phyloP scores from a whole-genome alignment of 306 rosid species.

The Fragaria vesca region DNA sequence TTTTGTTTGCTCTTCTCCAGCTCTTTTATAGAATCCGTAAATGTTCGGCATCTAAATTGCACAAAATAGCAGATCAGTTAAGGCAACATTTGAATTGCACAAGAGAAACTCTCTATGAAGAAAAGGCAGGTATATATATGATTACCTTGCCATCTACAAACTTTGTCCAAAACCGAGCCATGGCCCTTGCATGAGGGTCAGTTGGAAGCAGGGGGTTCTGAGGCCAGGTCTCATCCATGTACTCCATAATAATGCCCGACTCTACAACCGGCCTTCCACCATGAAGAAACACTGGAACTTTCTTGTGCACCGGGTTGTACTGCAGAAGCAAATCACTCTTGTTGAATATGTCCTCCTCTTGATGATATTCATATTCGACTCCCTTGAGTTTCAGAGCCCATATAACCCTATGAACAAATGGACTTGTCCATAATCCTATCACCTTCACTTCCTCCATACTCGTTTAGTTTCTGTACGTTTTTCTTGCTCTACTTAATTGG shows the following conservation, averaged over 20 bases:
- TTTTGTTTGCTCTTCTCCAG: constrained; percentile 17
- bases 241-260: constrained; percentile 12
- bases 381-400: constrained; percentile 27
- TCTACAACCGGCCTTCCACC: constrained; percentile 10
- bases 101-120: not conserved
- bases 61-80: not conserved
- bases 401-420: constrained; percentile 4
- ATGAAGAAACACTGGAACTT: constrained; percentile 18
- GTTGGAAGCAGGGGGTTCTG: constrained; percentile 18
- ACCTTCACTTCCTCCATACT: constrained; percentile 21
- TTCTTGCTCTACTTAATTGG: not conserved
- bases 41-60: not conserved
- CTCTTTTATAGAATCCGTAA: not conserved
- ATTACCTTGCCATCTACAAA: constrained; percentile 21
- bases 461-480: not conserved
- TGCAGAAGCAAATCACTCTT: constrained; percentile 16
- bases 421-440: constrained; percentile 8
- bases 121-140: not conserved
- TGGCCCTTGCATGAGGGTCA: not conserved
- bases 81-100: not conserved
- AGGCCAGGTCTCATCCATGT: constrained; percentile 19
- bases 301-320: constrained; percentile 7
- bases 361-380: not conserved
- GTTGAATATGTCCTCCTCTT: constrained; percentile 10
- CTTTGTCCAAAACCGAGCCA: constrained; percentile 12